Conservation (phyloP, 1,284 basidiomycete genomes). For the Ceratobasidium sp. region DNA sequence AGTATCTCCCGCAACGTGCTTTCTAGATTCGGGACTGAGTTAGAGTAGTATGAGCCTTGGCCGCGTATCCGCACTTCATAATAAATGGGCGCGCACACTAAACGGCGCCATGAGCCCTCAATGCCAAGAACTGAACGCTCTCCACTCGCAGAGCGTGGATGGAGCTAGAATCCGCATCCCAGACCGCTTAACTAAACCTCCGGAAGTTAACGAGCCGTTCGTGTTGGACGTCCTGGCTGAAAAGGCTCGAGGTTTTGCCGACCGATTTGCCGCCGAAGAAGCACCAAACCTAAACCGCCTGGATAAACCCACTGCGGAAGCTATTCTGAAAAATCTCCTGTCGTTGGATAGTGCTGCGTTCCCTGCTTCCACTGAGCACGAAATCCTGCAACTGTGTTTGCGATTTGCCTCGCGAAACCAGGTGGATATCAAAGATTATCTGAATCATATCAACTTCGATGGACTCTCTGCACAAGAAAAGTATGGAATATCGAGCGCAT, state of each 20-base stretch:
- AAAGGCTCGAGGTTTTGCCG: constrained; percentile 63
- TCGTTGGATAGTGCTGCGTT: constrained; percentile 65
- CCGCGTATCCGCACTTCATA: constrained; percentile 67
- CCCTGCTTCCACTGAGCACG: constrained; percentile 69
- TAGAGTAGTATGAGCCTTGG: constrained; percentile 65
- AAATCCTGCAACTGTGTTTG: constrained; percentile 66
- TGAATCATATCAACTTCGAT: constrained; percentile 68
- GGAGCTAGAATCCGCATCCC: constrained; percentile 71
- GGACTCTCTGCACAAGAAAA: constrained; percentile 68
- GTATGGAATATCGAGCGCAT: constrained; percentile 62
- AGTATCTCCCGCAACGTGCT: constrained; percentile 47
- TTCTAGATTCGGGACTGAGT: constrained; percentile 21
- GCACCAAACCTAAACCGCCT: constrained; percentile 28
- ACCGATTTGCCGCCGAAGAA: constrained; percentile 56
- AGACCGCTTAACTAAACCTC: constrained; percentile 64
- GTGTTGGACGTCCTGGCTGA: constrained; percentile 68
- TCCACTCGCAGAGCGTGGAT: constrained; percentile 76
- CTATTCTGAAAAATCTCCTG: constrained; percentile 57
- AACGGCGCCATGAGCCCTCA: constrained; percentile 71
- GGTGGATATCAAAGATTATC: constrained; percentile 63
- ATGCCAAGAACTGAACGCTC: constrained; percentile 76
- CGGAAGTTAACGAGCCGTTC: constrained; percentile 62
- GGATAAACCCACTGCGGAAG: constrained; percentile 12
- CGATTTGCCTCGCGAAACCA: constrained; percentile 62
- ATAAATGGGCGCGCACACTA: constrained; percentile 70